A percentile compares a stretch with the other conserved stretches of the same genome.
These are phyloP conservation scores for Cryphonectria radicalis DNA, from an alignment of 2,329 filamentous ascomycete species.

Conservation along the genomic window DNA sequence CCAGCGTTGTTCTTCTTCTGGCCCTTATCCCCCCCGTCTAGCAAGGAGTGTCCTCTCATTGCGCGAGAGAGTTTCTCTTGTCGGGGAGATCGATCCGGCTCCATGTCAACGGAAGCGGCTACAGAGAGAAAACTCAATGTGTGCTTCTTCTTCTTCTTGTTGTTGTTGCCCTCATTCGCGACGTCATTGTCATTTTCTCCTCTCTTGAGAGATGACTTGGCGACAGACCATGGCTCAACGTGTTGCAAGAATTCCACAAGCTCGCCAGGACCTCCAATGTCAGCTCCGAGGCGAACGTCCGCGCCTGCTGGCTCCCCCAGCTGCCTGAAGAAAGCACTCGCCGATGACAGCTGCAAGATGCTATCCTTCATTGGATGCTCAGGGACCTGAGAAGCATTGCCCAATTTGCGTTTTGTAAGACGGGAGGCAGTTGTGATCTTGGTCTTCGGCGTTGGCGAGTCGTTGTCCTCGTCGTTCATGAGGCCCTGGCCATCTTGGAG, in stretches of 20 bases:
- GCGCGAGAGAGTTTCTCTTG: not conserved
- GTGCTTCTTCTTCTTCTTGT: conserved; percentile 1
- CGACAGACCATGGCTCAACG: not conserved
- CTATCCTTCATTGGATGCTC: not conserved
- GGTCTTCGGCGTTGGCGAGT: not conserved
- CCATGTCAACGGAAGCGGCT: not conserved
- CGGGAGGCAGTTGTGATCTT: not conserved
- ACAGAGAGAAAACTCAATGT: conserved; percentile 6
- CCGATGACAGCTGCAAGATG: conserved; percentile 2
- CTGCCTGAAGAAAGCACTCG: not conserved
- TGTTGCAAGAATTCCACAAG: not conserved
- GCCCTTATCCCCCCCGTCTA: fast-evolving
- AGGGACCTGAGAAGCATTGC: not conserved
- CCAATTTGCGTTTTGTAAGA: not conserved
- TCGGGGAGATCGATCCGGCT: not conserved
- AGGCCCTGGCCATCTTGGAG: not conserved
- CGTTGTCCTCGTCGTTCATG: not conserved
- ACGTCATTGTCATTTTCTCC: not conserved
- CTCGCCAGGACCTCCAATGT: not conserved
- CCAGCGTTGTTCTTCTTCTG: too few species aligned
- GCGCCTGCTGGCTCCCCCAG: not conserved
- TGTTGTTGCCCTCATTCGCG: not conserved
- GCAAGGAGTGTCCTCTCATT: not conserved
- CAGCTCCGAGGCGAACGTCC: not conserved
- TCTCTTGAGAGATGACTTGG: not conserved